A percentile compares a stretch with the other conserved stretches of the same genome.
Evolutionary conservation across 1,284 basidiomycete species (phyloP).

Genomic region (Ganoderma sp.): DNA sequence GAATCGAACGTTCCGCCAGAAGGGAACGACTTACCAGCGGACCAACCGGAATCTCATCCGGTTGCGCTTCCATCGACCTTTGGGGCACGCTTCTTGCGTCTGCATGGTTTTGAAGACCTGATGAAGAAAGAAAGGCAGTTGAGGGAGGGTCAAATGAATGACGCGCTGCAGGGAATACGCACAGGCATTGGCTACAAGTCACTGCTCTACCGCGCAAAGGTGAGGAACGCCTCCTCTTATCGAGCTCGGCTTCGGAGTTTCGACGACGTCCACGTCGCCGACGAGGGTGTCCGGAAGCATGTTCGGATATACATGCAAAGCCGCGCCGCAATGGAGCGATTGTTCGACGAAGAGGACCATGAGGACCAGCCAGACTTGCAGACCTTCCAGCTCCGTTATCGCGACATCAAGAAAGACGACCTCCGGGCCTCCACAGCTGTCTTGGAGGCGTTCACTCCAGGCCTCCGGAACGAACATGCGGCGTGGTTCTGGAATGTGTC

Average conservation of each 20-base stretch:
- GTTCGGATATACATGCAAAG: conserved; percentile 8
- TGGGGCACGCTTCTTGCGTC: neutral
- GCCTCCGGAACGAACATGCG: neutral
- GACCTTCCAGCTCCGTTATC: neutral
- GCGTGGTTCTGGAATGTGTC: conserved; percentile 16
- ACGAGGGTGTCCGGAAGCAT: neutral
- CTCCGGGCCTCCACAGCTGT: neutral
- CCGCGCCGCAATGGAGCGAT: neutral
- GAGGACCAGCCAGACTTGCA: neutral
- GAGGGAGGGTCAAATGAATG: conserved; percentile 1
- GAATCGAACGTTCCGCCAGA: neutral
- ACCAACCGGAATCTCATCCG: neutral
- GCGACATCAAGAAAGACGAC: neutral
- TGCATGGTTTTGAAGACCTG: neutral
- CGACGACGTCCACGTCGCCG: conserved; percentile 9
- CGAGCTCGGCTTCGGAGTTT: conserved; percentile 1
- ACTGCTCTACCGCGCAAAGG: neutral
- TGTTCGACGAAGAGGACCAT: neutral
- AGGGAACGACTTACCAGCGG: neutral
- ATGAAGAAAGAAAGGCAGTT: conserved; percentile 4
- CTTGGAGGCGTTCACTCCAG: conserved; percentile 3
- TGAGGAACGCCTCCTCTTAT: conserved; percentile 1
- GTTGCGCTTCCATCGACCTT: conserved; percentile 6
- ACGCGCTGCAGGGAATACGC: conserved; percentile 11
- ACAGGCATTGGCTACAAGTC: conserved; percentile 1